phyloP scores from a whole-genome alignment of 1,284 basidiomycete species.

The Ustilago cynodontis region DNA sequence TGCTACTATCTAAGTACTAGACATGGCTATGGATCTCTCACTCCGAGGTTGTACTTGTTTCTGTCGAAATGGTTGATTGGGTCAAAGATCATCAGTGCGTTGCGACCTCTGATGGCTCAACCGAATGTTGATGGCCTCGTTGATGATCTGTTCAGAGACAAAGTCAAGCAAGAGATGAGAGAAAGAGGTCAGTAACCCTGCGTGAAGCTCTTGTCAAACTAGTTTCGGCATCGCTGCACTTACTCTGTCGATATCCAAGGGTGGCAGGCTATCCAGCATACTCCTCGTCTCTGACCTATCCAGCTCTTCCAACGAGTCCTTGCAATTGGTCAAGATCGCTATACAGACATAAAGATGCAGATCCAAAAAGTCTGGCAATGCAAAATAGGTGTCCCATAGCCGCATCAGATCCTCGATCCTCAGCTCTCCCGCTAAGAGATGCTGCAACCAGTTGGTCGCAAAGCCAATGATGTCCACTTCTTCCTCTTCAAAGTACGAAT shows the following conservation, averaged over 20 bases:
- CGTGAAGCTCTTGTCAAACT: background rate
- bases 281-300: conserved; percentile 68
- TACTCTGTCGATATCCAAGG: conserved; percentile 64
- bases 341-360: conserved; percentile 70
- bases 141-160: conserved; percentile 49
- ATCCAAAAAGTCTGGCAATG: conserved; percentile 65
- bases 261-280: conserved; percentile 67
- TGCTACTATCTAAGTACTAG: background rate
- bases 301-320: conserved; percentile 69
- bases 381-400: conserved; percentile 70
- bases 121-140: conserved; percentile 68
- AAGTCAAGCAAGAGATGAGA: background rate
- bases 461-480: conserved; percentile 67
- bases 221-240: background rate
- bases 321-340: conserved; percentile 69
- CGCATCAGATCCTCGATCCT: conserved; percentile 67
- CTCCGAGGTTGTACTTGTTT: background rate
- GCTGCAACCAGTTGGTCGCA: conserved; percentile 67
- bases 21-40: background rate
- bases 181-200: conserved; percentile 31
- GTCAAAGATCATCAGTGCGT: conserved; percentile 24
- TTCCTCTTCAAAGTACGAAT: conserved; percentile 70
- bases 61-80: background rate
- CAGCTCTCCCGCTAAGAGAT: conserved; percentile 67
- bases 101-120: conserved; percentile 59